Conservation (phyloP, 768 basidiomycete genomes). For the Rhodotorula kratochvilovae region DNA sequence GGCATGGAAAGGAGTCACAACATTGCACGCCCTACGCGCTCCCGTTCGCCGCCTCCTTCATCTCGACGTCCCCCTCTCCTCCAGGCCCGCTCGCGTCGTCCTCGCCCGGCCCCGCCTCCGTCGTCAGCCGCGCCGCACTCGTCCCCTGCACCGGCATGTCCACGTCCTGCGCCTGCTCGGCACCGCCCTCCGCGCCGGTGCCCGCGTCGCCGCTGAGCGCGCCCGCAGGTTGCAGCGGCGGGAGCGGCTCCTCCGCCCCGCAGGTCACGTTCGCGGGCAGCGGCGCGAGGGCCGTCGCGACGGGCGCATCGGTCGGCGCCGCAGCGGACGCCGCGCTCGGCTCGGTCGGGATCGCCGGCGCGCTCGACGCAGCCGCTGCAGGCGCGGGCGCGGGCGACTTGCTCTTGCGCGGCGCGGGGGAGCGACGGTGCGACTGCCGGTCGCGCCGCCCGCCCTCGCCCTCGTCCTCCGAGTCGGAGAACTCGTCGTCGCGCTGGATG, state of each 20-base stretch:
- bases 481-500: conserved; percentile 76
- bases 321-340: conserved; percentile 4
- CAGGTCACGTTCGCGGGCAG: conserved; percentile 21
- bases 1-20: neutral
- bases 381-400: neutral
- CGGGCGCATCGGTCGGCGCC: conserved; percentile 4
- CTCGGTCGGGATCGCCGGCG: conserved; percentile 13
- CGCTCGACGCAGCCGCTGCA: neutral
- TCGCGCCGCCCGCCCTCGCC: conserved; percentile 57
- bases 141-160: conserved; percentile 33
- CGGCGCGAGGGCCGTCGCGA: neutral
- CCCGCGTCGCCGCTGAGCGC: neutral
- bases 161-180: neutral
- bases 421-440: conserved; percentile 18
- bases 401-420: neutral
- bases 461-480: conserved; percentile 98
- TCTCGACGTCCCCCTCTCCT: conserved; percentile 11
- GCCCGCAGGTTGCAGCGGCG: neutral
- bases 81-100: conserved; percentile 5
- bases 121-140: conserved; percentile 37
- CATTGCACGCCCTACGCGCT: neutral
- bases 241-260: conserved; percentile 26
- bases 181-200: neutral
- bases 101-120: conserved; percentile 22
- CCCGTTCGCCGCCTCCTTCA: conserved; percentile 1